phyloP scores from a whole-genome alignment of 257 asterid species.

The Solanum gandarillasii region DNA sequence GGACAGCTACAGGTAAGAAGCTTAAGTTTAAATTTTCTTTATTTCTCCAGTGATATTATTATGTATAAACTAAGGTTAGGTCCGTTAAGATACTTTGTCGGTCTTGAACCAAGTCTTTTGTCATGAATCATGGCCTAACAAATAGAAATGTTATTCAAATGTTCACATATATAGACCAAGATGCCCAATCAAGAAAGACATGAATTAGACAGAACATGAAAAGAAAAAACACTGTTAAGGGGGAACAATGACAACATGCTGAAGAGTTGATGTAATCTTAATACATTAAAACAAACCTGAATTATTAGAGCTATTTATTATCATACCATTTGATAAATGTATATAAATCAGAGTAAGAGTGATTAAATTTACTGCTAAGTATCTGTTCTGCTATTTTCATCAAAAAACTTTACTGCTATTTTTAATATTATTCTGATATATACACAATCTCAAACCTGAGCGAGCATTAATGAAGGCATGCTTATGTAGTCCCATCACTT shows the following conservation, averaged over 20 bases:
- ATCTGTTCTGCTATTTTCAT: not conserved
- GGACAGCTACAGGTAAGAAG: constrained; percentile 69
- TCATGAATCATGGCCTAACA: not conserved
- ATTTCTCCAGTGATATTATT: not conserved
- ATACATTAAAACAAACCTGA: not conserved
- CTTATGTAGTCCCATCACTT: not conserved
- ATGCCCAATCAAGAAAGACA: not conserved
- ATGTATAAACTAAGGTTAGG: not conserved
- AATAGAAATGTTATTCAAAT: not conserved
- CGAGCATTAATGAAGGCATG: not conserved
- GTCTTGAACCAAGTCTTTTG: not conserved
- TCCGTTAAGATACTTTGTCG: not conserved
- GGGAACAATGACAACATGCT: not conserved
- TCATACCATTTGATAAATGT: not conserved
- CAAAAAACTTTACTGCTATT: not conserved
- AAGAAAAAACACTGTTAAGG: not conserved
- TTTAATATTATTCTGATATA: not conserved
- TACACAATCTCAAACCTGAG: not conserved
- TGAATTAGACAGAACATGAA: not conserved
- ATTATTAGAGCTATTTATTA: not conserved
- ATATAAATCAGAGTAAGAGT: not conserved
- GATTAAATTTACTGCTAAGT: not conserved
- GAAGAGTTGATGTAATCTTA: not conserved
- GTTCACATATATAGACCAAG: not conserved
- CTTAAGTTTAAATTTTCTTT: not conserved